phyloP scores from a whole-genome alignment of 176 grass and related monocot genomes.

The Otatea glauca region DNA sequence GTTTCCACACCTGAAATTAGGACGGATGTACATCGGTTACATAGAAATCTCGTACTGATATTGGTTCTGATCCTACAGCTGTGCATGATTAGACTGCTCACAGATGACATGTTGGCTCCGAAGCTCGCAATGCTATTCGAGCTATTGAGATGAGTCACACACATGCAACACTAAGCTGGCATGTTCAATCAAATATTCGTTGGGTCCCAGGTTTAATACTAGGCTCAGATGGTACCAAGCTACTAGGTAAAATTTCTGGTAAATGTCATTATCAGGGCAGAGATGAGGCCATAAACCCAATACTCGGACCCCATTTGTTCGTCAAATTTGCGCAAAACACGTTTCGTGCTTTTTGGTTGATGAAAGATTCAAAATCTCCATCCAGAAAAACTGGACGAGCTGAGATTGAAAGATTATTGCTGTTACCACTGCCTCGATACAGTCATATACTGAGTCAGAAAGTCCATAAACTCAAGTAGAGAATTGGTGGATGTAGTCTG shows the following conservation, averaged over 20 bases:
- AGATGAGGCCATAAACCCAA: not conserved
- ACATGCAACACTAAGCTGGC: not conserved
- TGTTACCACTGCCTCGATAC: not conserved
- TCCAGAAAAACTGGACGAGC: too few relatives aligned
- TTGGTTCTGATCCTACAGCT: conserved; percentile 3
- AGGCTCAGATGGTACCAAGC: not conserved
- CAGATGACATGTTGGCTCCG: not conserved
- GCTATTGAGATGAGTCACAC: not conserved
- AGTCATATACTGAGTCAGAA: not conserved
- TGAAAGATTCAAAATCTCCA: not conserved
- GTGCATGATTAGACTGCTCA: not conserved
- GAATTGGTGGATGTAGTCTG: not conserved
- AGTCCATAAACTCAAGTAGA: not conserved
- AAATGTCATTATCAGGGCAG: not conserved
- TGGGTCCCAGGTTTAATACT: not conserved
- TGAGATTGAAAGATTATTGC: too few relatives aligned
- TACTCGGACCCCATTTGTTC: not conserved
- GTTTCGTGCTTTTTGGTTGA: not conserved
- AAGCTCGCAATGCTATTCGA: not conserved
- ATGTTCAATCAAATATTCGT: not conserved
- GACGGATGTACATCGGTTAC: not conserved
- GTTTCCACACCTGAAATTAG: conserved; percentile 55
- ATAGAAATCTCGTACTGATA: not conserved
- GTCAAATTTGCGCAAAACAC: not conserved
- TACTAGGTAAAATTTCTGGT: conserved; percentile 3